phyloP scores from a whole-genome alignment of 768 basidiomycete genomes.

The Cyclocybe aegerita region DNA sequence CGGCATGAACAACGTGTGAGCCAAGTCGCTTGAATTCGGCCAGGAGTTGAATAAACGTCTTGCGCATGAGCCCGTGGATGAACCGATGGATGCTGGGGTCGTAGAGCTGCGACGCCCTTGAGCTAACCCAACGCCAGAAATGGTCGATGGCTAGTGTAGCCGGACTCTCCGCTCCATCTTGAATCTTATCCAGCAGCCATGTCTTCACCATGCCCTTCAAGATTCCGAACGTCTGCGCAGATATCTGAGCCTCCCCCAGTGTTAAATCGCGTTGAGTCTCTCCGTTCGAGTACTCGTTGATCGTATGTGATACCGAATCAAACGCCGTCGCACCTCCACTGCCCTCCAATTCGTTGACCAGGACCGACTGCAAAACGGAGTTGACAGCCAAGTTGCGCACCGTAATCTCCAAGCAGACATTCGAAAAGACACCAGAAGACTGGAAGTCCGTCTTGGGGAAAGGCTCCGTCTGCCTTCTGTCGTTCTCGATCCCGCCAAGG shows the following conservation, averaged over 20 bases:
- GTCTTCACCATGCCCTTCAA: slow-evolving; percentile 85
- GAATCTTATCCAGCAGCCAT: slow-evolving; percentile 89
- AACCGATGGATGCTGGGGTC: slow-evolving; percentile 94
- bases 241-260: slow-evolving; percentile 87
- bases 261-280: slow-evolving; percentile 71
- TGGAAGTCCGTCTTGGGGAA: slow-evolving; percentile 83
- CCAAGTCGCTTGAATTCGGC: slow-evolving; percentile 96
- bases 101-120: slow-evolving; percentile 80
- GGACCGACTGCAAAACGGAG: slow-evolving; percentile 87
- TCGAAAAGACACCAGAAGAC: slow-evolving; percentile 84
- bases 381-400: slow-evolving; percentile 93
- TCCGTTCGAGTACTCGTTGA: slow-evolving; percentile 83
- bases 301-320: slow-evolving; percentile 86
- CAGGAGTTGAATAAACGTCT: slow-evolving; percentile 94
- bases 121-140: slow-evolving; percentile 97
- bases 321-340: slow-evolving; percentile 92
- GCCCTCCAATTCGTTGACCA: slow-evolving; percentile 97
- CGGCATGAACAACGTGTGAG: slow-evolving; percentile 90
- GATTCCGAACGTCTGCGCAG: slow-evolving; percentile 81
- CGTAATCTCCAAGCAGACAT: slow-evolving; percentile 88
- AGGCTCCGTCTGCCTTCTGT: slow-evolving; percentile 74
- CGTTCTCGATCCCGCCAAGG: slow-evolving; percentile 90
- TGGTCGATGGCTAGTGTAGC: slow-evolving; percentile 80
- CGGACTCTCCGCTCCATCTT: slow-evolving; percentile 61
- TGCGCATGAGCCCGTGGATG: slow-evolving; percentile 93